Conservation (phyloP, 2,329 filamentous ascomycete genomes). For the Didymella glomerata region DNA sequence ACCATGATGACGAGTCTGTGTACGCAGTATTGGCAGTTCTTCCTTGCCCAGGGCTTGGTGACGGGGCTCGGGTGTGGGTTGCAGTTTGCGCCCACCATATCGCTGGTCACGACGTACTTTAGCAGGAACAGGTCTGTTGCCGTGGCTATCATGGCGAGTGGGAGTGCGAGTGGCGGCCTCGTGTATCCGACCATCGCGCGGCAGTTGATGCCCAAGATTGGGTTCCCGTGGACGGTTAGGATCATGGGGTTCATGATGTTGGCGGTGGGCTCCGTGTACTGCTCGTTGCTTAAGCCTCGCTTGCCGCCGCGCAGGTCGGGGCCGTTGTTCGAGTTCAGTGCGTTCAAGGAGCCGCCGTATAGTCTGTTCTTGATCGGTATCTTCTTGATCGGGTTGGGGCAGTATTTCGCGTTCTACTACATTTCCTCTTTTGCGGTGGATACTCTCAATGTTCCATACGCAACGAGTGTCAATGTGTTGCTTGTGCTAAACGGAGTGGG, state of each 20-base stretch:
- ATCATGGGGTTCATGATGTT: constrained; percentile 68
- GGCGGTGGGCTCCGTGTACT: constrained; percentile 49
- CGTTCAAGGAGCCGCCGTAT: constrained; percentile 55
- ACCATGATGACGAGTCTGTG: constrained; percentile 63
- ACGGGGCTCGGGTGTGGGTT: constrained; percentile 47
- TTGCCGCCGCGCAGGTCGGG: constrained; percentile 56
- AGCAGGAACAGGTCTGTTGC: constrained; percentile 66
- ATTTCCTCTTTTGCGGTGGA: constrained; percentile 53
- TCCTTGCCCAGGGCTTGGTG: constrained; percentile 49
- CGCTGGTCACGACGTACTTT: constrained; percentile 64
- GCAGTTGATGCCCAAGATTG: constrained; percentile 66
- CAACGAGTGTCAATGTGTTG: constrained; percentile 63
- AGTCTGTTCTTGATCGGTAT: constrained; percentile 48
- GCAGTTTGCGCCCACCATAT: constrained; percentile 46
- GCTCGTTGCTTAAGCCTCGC: constrained; percentile 52
- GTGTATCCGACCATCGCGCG: constrained; percentile 67
- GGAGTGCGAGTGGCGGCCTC: constrained; percentile 68
- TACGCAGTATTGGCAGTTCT: constrained; percentile 59
- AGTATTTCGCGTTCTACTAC: constrained; percentile 59
- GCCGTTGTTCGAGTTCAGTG: constrained; percentile 53
- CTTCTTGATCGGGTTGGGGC: constrained; percentile 46
- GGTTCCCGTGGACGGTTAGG: constrained; percentile 72
- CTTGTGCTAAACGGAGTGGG: constrained; percentile 67
- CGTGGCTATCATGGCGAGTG: constrained; percentile 66
- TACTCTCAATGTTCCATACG: constrained; percentile 58